Evolutionary conservation across 2,329 filamentous ascomycete genomes (phyloP).

Genomic region (Fusarium pseudonygamai): DNA sequence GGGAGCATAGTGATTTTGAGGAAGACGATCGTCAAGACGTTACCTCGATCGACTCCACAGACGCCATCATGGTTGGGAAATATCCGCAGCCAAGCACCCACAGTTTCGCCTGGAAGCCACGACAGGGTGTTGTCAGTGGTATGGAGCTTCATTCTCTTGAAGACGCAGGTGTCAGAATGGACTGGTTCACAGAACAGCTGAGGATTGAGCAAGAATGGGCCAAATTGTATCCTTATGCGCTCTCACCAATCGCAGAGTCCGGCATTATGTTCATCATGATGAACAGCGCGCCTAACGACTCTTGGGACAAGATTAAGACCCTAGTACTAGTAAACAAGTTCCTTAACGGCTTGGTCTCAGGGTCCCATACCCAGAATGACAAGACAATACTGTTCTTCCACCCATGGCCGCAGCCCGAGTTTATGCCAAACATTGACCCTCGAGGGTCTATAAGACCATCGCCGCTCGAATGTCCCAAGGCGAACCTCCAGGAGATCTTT

Average conservation of each 20-base stretch:
- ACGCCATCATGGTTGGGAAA: neutral
- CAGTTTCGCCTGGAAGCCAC: neutral
- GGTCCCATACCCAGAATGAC: neutral
- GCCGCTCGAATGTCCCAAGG: neutral
- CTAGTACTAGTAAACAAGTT: constrained; percentile 2
- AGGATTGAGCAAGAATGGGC: neutral
- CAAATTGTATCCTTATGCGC: neutral
- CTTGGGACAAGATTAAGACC: neutral
- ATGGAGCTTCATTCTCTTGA: neutral
- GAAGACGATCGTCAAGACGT: neutral
- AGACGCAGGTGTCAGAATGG: neutral
- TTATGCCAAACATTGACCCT: neutral
- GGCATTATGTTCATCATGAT: neutral
- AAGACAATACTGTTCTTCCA: neutral
- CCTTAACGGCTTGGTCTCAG: neutral
- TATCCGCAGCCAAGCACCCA: neutral
- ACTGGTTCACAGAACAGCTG: neutral
- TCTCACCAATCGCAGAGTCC: neutral
- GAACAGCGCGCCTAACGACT: neutral
- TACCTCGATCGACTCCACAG: neutral
- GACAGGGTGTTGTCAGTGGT: neutral
- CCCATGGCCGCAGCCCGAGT: neutral
- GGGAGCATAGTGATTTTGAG: neutral
- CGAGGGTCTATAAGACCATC: neutral
- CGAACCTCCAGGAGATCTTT: neutral